Base-by-base conservation (phyloP, 805 yeast species). In the Monosporozyma servazzii region DNA sequence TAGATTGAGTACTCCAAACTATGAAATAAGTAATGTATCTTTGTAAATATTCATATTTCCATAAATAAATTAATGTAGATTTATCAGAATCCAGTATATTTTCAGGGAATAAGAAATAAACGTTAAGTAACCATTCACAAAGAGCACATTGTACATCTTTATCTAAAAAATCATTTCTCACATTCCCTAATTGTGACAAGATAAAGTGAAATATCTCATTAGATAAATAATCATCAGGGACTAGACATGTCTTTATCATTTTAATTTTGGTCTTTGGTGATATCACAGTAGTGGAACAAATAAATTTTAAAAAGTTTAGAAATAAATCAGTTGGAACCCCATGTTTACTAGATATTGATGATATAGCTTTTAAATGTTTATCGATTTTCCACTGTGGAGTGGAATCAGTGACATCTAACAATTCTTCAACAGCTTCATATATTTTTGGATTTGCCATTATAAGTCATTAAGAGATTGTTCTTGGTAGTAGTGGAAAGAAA, bases 41-140 rank as follows among this genome's bases (percentile, higher is more conserved):
- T 51, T 72, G 68, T 2, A 71, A 48, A 50, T 56, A 71, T n/a
- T 66, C 70, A 47, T 59, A 68, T 50, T 67, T 68, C 60, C 74
- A 59, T 20, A 64, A 59, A 42, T 71, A 68, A 48, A 71, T 59
- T 54, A 70, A 58, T 20, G 1, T 72, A 65, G 45, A 61, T 61
- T 60, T 36, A 20, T 49, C 48, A 1, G 51, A 55, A 15, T 59
- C 57, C 9, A 58, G n/a, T 2, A 23, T 45, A 7, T 47, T 43
- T 18, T 60, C 59, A 9, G 60, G 61, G 11, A 65, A 55, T 2
- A 67, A 53, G 36, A 60, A 53, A 45, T 58, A 61, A 0, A 68
- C 63, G 13, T 62, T 65, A 2, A 68, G 64, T 21, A 72, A 49
- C 76, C 76, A 72, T 31, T 59, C 60, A 21, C 66, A 53, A 0